These are phyloP conservation scores for Diplocarpon rosae DNA, from an alignment of 2,329 filamentous ascomycete genomes.

Conservation along the genomic window DNA sequence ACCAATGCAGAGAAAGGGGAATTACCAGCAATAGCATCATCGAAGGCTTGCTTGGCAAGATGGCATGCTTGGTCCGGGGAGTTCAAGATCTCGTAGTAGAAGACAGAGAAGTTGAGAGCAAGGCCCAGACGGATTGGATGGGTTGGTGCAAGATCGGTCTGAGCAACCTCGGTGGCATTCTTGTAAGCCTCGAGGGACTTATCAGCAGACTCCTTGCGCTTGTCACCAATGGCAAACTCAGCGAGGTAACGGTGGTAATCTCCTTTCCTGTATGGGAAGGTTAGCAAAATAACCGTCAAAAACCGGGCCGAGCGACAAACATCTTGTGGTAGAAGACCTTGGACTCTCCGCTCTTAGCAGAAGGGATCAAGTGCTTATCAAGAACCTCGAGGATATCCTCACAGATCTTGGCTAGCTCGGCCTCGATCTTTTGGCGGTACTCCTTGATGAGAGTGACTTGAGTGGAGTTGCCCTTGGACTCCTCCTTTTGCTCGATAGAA, in stretches of 20 bases:
- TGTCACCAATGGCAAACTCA: constrained; percentile 89
- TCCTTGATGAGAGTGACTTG: constrained; percentile 92
- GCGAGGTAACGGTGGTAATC: constrained; percentile 99
- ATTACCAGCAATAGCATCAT: constrained; percentile 84
- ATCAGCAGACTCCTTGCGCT: constrained; percentile 89
- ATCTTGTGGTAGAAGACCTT: constrained; percentile 99
- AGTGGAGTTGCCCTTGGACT: constrained; percentile 92
- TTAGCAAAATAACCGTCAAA: too few relatives aligned
- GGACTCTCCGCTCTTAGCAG: constrained; percentile 89
- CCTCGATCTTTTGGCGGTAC: constrained; percentile 98
- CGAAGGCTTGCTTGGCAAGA: constrained; percentile 90
- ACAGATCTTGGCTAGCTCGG: constrained; percentile 93
- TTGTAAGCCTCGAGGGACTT: constrained; percentile 97
- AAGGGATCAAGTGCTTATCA: constrained; percentile 87
- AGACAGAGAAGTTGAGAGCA: constrained; percentile 93
- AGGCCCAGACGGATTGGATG: constrained; percentile 90
- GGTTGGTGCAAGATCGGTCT: constrained; percentile 80
- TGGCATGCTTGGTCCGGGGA: constrained; percentile 97
- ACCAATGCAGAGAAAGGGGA: constrained; percentile 13
- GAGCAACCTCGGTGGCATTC: constrained; percentile 78
- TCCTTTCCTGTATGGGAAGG: constrained; percentile 64
- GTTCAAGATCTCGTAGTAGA: constrained; percentile 99
- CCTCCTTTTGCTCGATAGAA: constrained; percentile 98
- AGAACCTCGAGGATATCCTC: constrained; percentile 94
- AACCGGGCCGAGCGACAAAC: constrained; percentile 37